Base-by-base conservation (phyloP, 192 early-diverging fungal species). In the Fimicolochytrium jonesii region DNA sequence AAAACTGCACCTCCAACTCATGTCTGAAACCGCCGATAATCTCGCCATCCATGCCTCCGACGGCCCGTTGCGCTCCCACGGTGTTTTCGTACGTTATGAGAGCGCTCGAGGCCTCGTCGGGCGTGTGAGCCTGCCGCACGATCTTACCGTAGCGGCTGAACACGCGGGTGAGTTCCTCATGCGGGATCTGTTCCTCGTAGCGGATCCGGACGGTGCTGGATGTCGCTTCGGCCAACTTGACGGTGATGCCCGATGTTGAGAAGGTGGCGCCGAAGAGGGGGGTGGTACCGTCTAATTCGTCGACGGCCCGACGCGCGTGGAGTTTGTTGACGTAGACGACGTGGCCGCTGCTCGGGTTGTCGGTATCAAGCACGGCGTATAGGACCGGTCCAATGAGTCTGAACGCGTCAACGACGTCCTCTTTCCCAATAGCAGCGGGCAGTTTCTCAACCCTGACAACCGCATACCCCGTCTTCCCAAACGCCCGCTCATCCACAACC, bases 91-190 rank as follows among this genome's bases (percentile, higher is more conserved):
- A 64, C 13, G 22, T 20, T 15, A 64, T 53, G 51, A 30, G 55
- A 13, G 51, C 39, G 28, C 23, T 25, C 25, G 23, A 20, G 17
- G 15, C 20, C 23, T 28, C 28, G 26, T 50, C 48, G 5, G 6
- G 46, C 13, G 39, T 51, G 34, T 58, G 41, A 6, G 49, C 4
- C 32, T 66, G 64, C 9, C 39, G 18, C 18, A 23, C 43, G 17
- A 66, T 58, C 9, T 11, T 48, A 23, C 64, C 64, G 36, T 66
- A 66, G 10, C 64, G 64, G 18, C 47, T 52, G 33, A 66, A 66
- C 3, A 58, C 64, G 28, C 64, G 53, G 28, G 54, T 58, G 15
- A 66, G 30, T 34, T 66, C 64, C 9, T 56, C 30, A 13, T 18
- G 64, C 15, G 53, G 55, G 30, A 66, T 58, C 18, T 25, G 15